Percentiles rank a stretch among this genome's conserved stretches.
Evolutionary conservation across 1,284 basidiomycete species (phyloP).

Genomic region (Wolfiporia cocos): DNA sequence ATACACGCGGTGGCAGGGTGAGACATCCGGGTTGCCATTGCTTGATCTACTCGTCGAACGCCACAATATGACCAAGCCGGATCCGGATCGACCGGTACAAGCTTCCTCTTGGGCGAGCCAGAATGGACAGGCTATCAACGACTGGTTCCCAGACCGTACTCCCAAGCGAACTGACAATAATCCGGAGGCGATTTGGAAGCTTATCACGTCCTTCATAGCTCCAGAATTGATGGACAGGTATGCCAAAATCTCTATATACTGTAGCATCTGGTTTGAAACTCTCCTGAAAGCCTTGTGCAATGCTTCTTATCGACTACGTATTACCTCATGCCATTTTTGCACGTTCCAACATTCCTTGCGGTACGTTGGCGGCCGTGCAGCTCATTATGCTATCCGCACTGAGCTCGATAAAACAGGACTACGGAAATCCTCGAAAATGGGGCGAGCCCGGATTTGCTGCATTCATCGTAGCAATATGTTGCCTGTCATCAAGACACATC

Average conservation of each 20-base stretch:
- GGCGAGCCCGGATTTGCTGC: conserved; percentile 88
- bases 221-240: conserved; percentile 87
- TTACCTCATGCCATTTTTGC: conserved; percentile 85
- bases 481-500: conserved; percentile 82
- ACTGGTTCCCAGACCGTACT: conserved; percentile 78
- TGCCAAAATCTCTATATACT: conserved; percentile 2
- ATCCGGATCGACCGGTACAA: conserved; percentile 22
- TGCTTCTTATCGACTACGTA: conserved; percentile 87
- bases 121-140: conserved; percentile 27
- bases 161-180: conserved; percentile 71
- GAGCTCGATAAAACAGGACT: conserved; percentile 70
- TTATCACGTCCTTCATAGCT: conserved; percentile 69
- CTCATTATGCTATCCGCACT: no score
- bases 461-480: conserved; percentile 86
- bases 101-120: conserved; percentile 17
- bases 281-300: conserved; percentile 56
- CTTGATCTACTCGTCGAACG: conserved; percentile 75
- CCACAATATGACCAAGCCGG: conserved; percentile 30
- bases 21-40: conserved; percentile 83
- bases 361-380: conserved; percentile 41
- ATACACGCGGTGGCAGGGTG: conserved; percentile 82
- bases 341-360: conserved; percentile 81
- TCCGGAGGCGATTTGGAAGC: conserved; percentile 69
- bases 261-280: conserved; percentile 5
- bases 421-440: conserved; percentile 89